Base-by-base conservation (phyloP, 2,329 filamentous ascomycete species). In the Fusarium domesticum region DNA sequence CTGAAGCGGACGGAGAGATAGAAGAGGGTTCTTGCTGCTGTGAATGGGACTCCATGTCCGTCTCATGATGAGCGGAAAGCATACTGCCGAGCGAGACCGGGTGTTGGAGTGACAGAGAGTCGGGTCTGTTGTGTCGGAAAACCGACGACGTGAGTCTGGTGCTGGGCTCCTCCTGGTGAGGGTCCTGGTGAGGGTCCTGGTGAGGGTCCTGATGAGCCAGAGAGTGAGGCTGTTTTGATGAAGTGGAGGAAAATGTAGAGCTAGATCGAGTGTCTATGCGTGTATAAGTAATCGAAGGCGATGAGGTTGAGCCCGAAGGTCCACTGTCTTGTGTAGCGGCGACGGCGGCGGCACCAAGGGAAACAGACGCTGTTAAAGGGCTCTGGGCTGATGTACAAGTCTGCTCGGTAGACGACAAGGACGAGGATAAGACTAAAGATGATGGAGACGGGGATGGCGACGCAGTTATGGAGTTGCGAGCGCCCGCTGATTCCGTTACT, bases 141-240 rank as follows among this genome's bases (percentile, higher is more conserved):
- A 80, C 74, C 12, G 87, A 90, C 43, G 85, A 85, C 54, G 92
- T n/a, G 70, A 6, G 87, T 87, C 70, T 93, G 91, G 72, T 91
- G n/a, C n/a, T n/a, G n/a, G n/a, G n/a, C n/a, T n/a, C n/a, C n/a
- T n/a, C n/a, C n/a, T 81, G 60, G 90, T 83, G 43, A n/a, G 88
- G 35, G 35, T 39, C 92, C 37, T 45, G 38, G 37, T 43, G 42
- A 47, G 37, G 44, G 23, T 28, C 17, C 35, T 51, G 44, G 18
- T 5, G 42, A 38, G 17, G 37, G 18, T 18, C 53, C 36, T 23
- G 48, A 40, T 40, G 43, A 30, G 38, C 41, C n/a, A 35, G 32
- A 16, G n/a, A n/a, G n/a, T n/a, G n/a, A n/a, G n/a, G n/a, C n/a
- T n/a, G n/a, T n/a, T n/a, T n/a, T n/a, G 42, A 32, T 30, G 42